Evolutionary conservation across 2,329 filamentous ascomycete genomes (phyloP).

Genomic region (Ilyonectria mors-panacis): DNA sequence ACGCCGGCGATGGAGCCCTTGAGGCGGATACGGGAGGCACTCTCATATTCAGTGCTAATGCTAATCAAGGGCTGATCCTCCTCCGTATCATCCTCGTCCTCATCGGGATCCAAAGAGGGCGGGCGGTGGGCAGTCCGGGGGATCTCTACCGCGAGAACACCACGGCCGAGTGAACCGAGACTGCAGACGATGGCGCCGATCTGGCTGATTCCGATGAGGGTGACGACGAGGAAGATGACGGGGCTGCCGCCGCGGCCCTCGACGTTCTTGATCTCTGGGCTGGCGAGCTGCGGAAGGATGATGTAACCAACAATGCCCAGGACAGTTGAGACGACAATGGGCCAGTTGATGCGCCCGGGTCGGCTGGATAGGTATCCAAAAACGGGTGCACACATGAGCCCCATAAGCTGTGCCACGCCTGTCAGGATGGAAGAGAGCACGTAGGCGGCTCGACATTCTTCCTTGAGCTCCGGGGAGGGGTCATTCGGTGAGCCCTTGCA

Average conservation of each 20-base stretch:
- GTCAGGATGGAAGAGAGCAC: slow-evolving; percentile 89
- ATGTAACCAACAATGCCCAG: slow-evolving; percentile 85
- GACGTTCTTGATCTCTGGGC: slow-evolving; percentile 78
- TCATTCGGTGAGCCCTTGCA: slow-evolving; percentile 79
- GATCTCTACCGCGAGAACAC: slow-evolving; percentile 74
- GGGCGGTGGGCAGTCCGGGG: slow-evolving; percentile 43
- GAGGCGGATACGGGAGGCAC: slow-evolving; percentile 70
- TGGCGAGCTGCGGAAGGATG: slow-evolving; percentile 81
- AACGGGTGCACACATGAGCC: slow-evolving; percentile 85
- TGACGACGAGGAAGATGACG: slow-evolving; percentile 81
- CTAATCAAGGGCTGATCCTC: slow-evolving; percentile 57
- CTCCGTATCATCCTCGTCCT: slow-evolving; percentile 59
- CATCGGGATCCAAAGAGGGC: slow-evolving; percentile 52
- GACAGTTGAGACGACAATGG: slow-evolving; percentile 79
- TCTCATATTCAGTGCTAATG: slow-evolving; percentile 49
- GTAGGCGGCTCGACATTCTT: slow-evolving; percentile 89
- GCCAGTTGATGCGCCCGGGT: slow-evolving; percentile 77
- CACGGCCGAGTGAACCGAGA: slow-evolving; percentile 87
- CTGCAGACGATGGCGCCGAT: slow-evolving; percentile 98
- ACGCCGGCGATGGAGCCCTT: slow-evolving; percentile 97
- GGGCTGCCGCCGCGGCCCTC: slow-evolving; percentile 77
- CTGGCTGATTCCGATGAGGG: slow-evolving; percentile 90
- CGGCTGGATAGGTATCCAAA: slow-evolving; percentile 90
- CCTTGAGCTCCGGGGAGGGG: slow-evolving; percentile 81
- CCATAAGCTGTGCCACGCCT: slow-evolving; percentile 89